Evolutionary conservation across 805 yeast genomes (phyloP), one percentile per base, ranked within the genome.

Genomic region (Yamadazyma kitorensis): DNA sequence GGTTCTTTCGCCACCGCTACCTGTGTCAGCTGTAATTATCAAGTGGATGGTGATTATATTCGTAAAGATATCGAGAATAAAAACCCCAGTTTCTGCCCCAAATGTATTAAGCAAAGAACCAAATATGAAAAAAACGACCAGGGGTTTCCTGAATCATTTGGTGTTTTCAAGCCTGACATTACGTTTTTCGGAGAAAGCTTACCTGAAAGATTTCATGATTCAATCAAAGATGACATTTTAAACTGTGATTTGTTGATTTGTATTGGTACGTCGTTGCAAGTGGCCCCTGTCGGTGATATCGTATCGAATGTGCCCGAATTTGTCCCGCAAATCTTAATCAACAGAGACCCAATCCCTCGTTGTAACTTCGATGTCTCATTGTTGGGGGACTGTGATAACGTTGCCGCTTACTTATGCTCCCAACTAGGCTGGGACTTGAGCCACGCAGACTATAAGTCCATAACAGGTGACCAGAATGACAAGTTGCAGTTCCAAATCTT

Each of bases 121-220:
- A 44, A 41, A 30, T 32, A 54, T 8, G 37, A 59, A 33, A 40
- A 46, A 4, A 43, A 43, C 9, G 65, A 64, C 19, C 56, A 52
- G 4, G 53, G 45, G 33, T 41, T 57, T 19, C 45, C 49, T 4
- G 60, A 57, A 34, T 53, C 56, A 29, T 54, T 45, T 36, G 61
- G 64, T 10, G 89, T 66, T 71, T 85, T 64, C 86, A 88, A 88
- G 52, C 95, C 95, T 1, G 95, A 87, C 54, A 88, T 93, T 41
- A 95, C 91, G 28, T 75, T 82, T 18, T 86, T 88, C 30, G 95
- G 95, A 0, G 76, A 78, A 33, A 75, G 84, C 4, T 74, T 87
- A 4, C 82, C 82, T 12, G 45, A 34, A 11, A 39, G 51, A 16
- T 68, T 56, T 42, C 68, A 67, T 42, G 53, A 52, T 31, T 41